A percentile compares a stretch with the other conserved stretches of the same genome.
Conservation (phyloP, 2,329 filamentous ascomycete genomes). For the Lecanosticta acicola region DNA sequence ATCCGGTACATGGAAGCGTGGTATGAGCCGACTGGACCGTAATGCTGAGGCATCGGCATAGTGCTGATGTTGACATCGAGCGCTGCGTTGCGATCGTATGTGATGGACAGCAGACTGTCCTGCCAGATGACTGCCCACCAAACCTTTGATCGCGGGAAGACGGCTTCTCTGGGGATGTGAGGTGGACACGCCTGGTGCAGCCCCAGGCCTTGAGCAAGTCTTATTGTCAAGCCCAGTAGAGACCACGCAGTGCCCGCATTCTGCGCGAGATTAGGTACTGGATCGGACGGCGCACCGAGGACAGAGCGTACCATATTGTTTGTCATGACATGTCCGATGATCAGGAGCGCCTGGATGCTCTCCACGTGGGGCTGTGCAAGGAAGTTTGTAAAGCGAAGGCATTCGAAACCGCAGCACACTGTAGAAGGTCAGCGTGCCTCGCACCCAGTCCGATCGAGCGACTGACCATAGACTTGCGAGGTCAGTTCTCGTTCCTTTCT, state of each 20-base stretch:
- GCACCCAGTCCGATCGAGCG: neutral
- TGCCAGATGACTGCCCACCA: constrained; percentile 62
- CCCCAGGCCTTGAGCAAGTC: constrained; percentile 56
- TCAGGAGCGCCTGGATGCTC: constrained; percentile 56
- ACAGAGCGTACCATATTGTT: constrained; percentile 29
- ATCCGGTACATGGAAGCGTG: constrained; percentile 54
- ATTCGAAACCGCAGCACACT: constrained; percentile 62
- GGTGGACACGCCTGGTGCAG: constrained; percentile 54
- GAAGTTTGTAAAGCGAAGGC: constrained; percentile 59
- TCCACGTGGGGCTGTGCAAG: constrained; percentile 56
- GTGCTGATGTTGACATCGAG: constrained; percentile 45
- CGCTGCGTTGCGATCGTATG: constrained; percentile 57
- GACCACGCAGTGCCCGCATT: constrained; percentile 61
- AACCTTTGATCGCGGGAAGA: constrained; percentile 33
- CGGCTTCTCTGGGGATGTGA: constrained; percentile 45
- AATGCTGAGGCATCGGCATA: constrained; percentile 33
- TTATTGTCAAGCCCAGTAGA: constrained; percentile 54
- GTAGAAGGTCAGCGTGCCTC: constrained; percentile 24
- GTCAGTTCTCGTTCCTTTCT: constrained; percentile 57
- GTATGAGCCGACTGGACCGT: constrained; percentile 47
- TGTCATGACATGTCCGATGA: constrained; percentile 52
- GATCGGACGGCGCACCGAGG: constrained; percentile 7
- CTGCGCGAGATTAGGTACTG: constrained; percentile 33
- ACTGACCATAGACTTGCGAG: constrained; percentile 57
- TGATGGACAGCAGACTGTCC: constrained; percentile 58